Base-by-base conservation (phyloP, 169 alveolate genomes). In the Babesia caballi region DNA sequence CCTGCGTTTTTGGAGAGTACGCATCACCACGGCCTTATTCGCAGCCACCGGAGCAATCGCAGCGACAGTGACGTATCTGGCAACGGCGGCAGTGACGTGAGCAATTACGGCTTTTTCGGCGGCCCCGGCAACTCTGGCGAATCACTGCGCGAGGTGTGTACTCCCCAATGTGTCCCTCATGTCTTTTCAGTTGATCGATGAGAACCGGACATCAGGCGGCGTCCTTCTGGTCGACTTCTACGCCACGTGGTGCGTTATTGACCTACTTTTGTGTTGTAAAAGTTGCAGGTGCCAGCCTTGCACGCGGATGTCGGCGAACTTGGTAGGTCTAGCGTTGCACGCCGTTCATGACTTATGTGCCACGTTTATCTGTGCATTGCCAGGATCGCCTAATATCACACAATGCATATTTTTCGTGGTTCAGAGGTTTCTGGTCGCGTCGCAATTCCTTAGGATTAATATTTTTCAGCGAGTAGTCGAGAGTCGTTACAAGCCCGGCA, bases 211-310 rank as follows among this genome's bases (percentile, higher is more conserved):
- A 0, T 44, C 75, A 2, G 52, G 54, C 0, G 82, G 83, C 36
- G 84, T 78, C 5, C 77, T 78, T 12, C 56, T 78, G 30, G 87
- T 78, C 36, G 83, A 78, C 77, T 78, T 78, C 42, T 78, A 42
- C 52, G 87, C 87, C 9, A 70, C 66, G 0, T 78, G 87, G 87
- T 78, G 15, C 3, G 75, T 40, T 2, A 2, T 38, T 38, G 4
- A 1, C n/a, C 0, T 21, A 54, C 32, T 12, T 47, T 2, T 4
- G 14, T 23, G 44, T 12, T 66, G 6, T 17, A 27, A 21, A 32
- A 0, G 7, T 27, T 14, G 0, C 35, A 78, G 87, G 87, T 78
- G 87, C 50, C 72, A 70, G 19, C 87, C 87, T 0, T 78, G 87
- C 65, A 27, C 17, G 14, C 21, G 7, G 19, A 69, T 78, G 84